phyloP scores from a whole-genome alignment of 2,329 filamentous ascomycete genomes.

The Oidium heveae region DNA sequence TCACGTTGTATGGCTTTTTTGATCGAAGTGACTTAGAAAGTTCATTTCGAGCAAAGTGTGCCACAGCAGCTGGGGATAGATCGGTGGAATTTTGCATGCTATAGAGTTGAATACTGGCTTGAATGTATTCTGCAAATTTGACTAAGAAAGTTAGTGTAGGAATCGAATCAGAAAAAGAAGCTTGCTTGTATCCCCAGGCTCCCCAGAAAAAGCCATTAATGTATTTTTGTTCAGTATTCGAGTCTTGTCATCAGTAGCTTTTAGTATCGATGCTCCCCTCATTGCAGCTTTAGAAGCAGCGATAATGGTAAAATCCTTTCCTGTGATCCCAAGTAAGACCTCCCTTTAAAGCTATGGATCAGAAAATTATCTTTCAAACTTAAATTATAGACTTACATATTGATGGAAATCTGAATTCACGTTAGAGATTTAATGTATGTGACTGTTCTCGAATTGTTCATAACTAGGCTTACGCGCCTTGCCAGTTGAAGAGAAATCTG shows the following conservation, averaged over 20 bases:
- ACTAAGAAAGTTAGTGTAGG: conserved; percentile 25
- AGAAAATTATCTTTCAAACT: too few species aligned
- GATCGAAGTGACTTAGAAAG: conserved; percentile 77
- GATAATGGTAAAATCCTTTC: conserved; percentile 97
- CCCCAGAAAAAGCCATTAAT: conserved; percentile 82
- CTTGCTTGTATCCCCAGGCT: conserved; percentile 81
- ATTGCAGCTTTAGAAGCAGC: conserved; percentile 95
- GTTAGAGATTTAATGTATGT: too few species aligned
- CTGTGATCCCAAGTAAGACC: conserved; percentile 90
- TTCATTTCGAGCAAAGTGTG: conserved; percentile 83
- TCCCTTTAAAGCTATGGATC: conserved; percentile 34
- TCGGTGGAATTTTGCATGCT: conserved; percentile 94
- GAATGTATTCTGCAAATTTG: conserved; percentile 97
- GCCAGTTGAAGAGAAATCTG: too few species aligned
- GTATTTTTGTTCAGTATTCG: conserved; percentile 79
- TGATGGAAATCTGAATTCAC: too few species aligned
- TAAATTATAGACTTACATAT: too few species aligned
- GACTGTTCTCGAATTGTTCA: too few species aligned
- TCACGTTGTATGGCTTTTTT: conserved; percentile 87
- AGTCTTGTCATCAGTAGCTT: conserved; percentile 91
- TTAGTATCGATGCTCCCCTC: conserved; percentile 89
- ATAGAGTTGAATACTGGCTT: conserved; percentile 95
- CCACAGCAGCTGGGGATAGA: conserved; percentile 67
- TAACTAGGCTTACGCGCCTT: too few species aligned
- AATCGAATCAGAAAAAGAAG: conserved; percentile 1